Evolutionary conservation across 2,329 filamentous ascomycete species (phyloP).

Genomic region (Metarhizium album): DNA sequence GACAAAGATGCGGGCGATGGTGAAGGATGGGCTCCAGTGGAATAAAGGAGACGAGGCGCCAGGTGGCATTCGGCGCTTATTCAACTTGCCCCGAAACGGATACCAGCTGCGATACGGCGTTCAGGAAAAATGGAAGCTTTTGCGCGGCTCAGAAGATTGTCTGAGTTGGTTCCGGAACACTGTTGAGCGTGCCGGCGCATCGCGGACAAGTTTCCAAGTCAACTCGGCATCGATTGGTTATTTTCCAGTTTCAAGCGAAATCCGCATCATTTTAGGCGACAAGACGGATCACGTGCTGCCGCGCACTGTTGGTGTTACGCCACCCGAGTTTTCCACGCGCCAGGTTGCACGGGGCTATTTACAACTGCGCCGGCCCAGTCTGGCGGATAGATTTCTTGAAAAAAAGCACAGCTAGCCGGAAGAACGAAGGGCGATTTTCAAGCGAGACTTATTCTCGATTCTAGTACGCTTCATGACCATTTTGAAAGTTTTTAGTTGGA

Average conservation of each 20-base stretch:
- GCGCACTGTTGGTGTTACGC: neutral
- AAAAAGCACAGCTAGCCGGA: neutral
- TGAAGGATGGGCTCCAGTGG: neutral
- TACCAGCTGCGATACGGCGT: too few relatives aligned
- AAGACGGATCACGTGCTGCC: constrained; percentile 2
- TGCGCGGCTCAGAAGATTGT: neutral
- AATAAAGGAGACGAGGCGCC: neutral
- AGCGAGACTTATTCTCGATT: neutral
- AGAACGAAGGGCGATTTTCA: neutral
- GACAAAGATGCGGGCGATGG: neutral
- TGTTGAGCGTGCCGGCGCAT: neutral
- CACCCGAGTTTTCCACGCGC: neutral
- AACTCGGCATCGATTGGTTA: neutral
- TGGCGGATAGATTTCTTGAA: neutral
- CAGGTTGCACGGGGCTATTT: neutral
- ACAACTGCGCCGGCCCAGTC: neutral
- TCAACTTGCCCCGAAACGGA: neutral
- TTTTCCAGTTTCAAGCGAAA: neutral
- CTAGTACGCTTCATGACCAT: neutral
- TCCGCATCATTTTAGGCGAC: neutral
- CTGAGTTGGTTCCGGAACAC: neutral
- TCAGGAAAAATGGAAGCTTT: neutral
- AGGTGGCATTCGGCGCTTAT: neutral
- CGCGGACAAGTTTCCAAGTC: neutral
- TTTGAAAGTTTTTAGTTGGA: neutral